Base-by-base conservation (phyloP, 768 basidiomycete genomes). In the Trametes villosa region DNA sequence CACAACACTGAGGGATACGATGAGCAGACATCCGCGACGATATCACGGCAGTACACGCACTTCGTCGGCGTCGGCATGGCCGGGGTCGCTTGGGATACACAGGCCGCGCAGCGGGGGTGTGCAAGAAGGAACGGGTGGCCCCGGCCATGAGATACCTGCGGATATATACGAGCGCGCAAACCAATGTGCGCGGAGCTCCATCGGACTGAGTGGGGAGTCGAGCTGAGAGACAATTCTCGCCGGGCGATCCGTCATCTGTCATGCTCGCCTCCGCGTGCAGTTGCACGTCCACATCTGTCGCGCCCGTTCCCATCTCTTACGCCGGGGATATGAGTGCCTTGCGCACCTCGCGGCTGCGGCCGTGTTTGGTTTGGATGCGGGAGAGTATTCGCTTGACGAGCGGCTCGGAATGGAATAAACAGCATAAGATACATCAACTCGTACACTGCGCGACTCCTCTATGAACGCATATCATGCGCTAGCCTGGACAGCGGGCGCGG, bases 171-270 rank as follows among this genome's bases (percentile, higher is more conserved):
- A 38, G 47, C 50, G 60, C 55, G 49, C 55, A 40, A 8, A 11
- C 30, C 26, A 24, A 40, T 34, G 42, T 51, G 18, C 22, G 60
- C 60, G 60, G 60, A 61, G 60, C 60, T 61, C 50, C 45, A 53
- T 62, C 60, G 60, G 60, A 62, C 60, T 57, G 36, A 17, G 49
- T 46, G 20, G 33, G 24, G 41, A 22, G 34, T 22, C 22, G 42
- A 50, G 60, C 60, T 56, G 42, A 57, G 49, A 41, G 49, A 50
- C 26, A 51, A 62, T 22, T 52, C 24, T 27, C 18, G 49, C 54
- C 38, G 44, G 24, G 33, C 20, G 48, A 31, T 57, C 36, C 17
- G 38, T 60, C 46, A 60, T 33, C 31, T 15, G n/a, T n/a, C n/a
- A n/a, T n/a, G n/a, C n/a, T n/a, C n/a, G n/a, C n/a, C n/a, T n/a